Evolutionary conservation across 805 yeast species (phyloP), one percentile per base, ranked within the genome.

Genomic region (Candida pseudofarinosa): DNA sequence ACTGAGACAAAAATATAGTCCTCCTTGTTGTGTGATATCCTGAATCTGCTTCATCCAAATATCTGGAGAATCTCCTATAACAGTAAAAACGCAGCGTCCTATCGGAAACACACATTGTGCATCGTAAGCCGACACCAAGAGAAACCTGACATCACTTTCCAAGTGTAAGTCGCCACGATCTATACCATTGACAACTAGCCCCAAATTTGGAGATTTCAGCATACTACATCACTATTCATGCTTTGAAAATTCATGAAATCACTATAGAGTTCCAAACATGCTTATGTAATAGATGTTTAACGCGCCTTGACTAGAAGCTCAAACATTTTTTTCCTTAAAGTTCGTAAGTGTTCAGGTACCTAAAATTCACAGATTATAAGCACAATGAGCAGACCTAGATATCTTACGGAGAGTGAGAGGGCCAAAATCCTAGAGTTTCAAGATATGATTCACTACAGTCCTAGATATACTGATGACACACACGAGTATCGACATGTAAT

Each of bases 401-500:
- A 82, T 56, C 76, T 93, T 40, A 75, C 93, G 1, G 91, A 86
- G 32, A 72, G 81, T 20, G 99, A 93, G 62, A 73, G 95, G 50
- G 88, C 89, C 30, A 81, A 91, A 40, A 83, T 91, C 33, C 79
- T 85, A 53, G 96, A 91, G 60, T 93, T 88, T 60, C 95, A 87
- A 60, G 98, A 93, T 43, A 79, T 85, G 63, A 93, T 93, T 54
- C 97, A 93, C 64, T 93, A 93, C 61, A 88, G 97, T 7, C 93
- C 95, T 44, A 73, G 96, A 55, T 93, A 91, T 67, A 81, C 89
- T 17, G 99, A 93, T 58, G 98, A 91, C 59, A 77, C 82, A 35
- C 85, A 78, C 58, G 99, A 93, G 69, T 93, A 91, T 65, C 75
- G 99, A 62, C 99, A 93, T 61, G 99, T 93, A 38, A 90, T 93